Conservation (phyloP, 2,329 filamentous ascomycete genomes). For the Fusarium sp. region DNA sequence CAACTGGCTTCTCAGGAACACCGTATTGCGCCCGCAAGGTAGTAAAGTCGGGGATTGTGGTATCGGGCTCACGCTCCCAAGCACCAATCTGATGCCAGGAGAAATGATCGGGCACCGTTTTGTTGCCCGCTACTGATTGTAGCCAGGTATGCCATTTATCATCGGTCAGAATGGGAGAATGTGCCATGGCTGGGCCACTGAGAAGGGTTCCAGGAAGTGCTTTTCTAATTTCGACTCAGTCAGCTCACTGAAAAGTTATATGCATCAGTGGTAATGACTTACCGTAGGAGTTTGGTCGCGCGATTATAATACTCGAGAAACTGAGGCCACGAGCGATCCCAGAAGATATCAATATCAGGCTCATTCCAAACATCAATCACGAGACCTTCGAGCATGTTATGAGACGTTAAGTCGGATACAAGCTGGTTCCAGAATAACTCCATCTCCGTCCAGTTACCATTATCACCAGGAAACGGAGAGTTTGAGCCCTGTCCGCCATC, state of each 20-base stretch:
- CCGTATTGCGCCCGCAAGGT: background rate
- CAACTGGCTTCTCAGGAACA: background rate
- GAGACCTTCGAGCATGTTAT: background rate
- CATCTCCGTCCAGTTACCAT: background rate
- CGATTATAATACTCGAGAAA: background rate
- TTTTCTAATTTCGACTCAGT: background rate
- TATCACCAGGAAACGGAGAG: background rate
- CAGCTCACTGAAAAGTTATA: rapidly evolving
- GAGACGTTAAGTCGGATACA: background rate
- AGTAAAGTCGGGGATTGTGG: background rate
- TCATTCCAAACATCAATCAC: constrained; percentile 1
- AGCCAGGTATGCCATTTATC: background rate
- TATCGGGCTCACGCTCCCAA: background rate
- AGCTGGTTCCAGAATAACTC: background rate
- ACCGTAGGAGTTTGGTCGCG: background rate
- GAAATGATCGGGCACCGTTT: background rate
- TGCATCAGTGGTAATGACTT: rapidly evolving
- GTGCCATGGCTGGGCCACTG: background rate
- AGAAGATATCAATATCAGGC: background rate
- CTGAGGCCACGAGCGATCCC: background rate
- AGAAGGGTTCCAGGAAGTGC: background rate
- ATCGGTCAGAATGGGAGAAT: background rate
- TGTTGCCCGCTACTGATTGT: background rate
- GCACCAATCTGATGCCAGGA: background rate
- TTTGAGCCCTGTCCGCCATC: background rate